Base-by-base conservation (phyloP, 768 basidiomycete species). In the Termitomyces sp. region DNA sequence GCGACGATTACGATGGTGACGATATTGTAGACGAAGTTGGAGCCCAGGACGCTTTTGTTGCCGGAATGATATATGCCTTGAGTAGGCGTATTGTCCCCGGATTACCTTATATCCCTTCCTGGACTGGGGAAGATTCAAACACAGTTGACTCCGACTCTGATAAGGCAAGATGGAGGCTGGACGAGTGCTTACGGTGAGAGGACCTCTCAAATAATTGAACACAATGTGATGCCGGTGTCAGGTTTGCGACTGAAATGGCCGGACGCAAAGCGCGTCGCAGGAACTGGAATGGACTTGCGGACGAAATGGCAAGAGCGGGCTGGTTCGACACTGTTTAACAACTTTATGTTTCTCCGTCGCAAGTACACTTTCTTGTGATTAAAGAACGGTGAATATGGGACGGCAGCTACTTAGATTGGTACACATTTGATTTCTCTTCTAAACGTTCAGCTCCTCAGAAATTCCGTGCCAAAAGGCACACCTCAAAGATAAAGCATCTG, bases 1-100 rank as follows among this genome's bases (percentile, higher is more conserved):
- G 66, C 32, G 52, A 68, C 35, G 65, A 70, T 24, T 64, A 72
- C 9, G 65, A 62, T 3, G 72, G 72, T 45, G 77, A 75, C 17
- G 74, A 73, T 24, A 69, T 79, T 2, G 71, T 83, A 8, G 90
- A 90, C 63, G 89, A 91, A 60, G 79, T 85, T 10, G 89, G 89
- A 1, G 85, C 87, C 1, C 87, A 91, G 60, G 85, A 88, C 55
- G 90, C 89, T 3, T 91, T 91, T 61, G 80, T 90, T n/a, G 85
- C 87, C 0, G 91, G 90, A 8, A 92, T 93, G 89, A 87, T 93
- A 53, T 93, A 82, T 67, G 82, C 90, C 0, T 65, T 93, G 60
- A 90, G 85, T 53, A 72, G 89, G 60, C 76, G 82, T 44, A 71
- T 90, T 51, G 70, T 85, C 45, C 90, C 90, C 32, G 89, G 91